Percentiles rank a stretch among this genome's conserved stretches.
Conservation (phyloP, 2,329 filamentous ascomycete species). For the Lachnellula subtilissima region DNA sequence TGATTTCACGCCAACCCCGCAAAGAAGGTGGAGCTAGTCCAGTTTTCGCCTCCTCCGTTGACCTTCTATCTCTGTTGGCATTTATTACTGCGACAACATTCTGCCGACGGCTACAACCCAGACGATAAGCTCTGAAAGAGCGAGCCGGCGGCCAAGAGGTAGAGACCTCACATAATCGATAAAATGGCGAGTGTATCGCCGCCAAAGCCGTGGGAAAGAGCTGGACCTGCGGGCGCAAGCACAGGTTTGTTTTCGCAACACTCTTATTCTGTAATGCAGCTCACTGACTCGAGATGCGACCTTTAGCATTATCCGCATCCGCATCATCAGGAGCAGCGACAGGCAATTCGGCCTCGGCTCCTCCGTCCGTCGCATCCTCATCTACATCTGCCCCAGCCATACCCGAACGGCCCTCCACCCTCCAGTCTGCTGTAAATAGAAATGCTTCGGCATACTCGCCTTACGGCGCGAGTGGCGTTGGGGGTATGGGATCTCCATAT, state of each 20-base stretch:
- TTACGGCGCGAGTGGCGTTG: conserved; percentile 45
- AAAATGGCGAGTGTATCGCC: conserved; percentile 63
- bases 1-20: neutral
- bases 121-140: conserved; percentile 15
- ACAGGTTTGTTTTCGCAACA: conserved; percentile 24
- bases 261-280: conserved; percentile 2
- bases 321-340: conserved; percentile 34
- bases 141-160: conserved; percentile 1
- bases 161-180: conserved; percentile 4
- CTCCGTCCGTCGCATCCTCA: conserved; percentile 37
- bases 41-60: neutral
- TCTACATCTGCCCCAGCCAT: conserved; percentile 56
- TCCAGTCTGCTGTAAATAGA: conserved; percentile 76
- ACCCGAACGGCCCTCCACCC: conserved; percentile 73
- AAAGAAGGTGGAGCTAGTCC: neutral
- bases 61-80: neutral
- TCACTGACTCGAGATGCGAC: conserved; percentile 10
- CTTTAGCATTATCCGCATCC: conserved; percentile 34
- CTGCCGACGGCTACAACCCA: conserved; percentile 1
- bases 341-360: conserved; percentile 38
- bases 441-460: conserved; percentile 79
- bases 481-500: conserved; percentile 29
- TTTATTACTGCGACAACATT: neutral
- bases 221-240: conserved; percentile 34
- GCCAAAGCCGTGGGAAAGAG: conserved; percentile 95